Evolutionary conservation across 306 rosid species (phyloP).

Genomic region (Cicer pinnatifidum): DNA sequence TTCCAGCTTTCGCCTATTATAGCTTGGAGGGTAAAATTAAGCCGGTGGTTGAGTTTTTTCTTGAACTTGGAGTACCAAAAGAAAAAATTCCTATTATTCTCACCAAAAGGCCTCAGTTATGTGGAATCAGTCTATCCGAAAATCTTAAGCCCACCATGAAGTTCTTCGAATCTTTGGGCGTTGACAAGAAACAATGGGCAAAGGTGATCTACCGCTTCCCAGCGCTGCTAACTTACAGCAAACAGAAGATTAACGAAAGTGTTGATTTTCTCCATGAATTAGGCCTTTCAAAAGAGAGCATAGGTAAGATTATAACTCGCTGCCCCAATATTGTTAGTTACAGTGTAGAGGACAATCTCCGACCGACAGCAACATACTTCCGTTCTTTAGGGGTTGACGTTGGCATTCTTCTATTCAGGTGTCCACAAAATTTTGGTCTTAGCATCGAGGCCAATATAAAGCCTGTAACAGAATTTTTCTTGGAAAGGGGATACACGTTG

Average conservation of each 20-base stretch:
- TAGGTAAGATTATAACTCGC: constrained; percentile 85
- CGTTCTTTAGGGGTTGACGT: constrained; percentile 83
- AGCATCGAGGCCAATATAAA: constrained; percentile 81
- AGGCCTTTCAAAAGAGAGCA: constrained; percentile 70
- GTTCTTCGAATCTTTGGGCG: constrained; percentile 78
- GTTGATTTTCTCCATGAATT: constrained; percentile 67
- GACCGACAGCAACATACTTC: constrained; percentile 81
- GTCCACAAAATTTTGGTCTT: constrained; percentile 80
- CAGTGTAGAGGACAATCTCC: constrained; percentile 84
- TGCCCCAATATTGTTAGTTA: constrained; percentile 77
- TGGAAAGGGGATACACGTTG: constrained; percentile 69
- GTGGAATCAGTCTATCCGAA: constrained; percentile 85
- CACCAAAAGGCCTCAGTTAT: constrained; percentile 84
- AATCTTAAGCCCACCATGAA: constrained; percentile 86
- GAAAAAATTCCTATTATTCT: constrained; percentile 71
- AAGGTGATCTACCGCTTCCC: constrained; percentile 89
- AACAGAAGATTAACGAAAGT: constrained; percentile 66
- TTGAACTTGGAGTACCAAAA: constrained; percentile 81
- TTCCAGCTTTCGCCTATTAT: constrained; percentile 80
- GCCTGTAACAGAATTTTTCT: constrained; percentile 78
- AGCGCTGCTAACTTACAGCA: constrained; percentile 78
- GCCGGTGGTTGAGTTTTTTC: constrained; percentile 90
- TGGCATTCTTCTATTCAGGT: constrained; percentile 62
- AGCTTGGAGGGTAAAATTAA: constrained; percentile 91
- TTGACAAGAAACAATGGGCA: constrained; percentile 91